Evolutionary conservation across 2,329 filamentous ascomycete species (phyloP), one percentile per base, ranked within the genome.

Genomic region (Hysterium pulicare): DNA sequence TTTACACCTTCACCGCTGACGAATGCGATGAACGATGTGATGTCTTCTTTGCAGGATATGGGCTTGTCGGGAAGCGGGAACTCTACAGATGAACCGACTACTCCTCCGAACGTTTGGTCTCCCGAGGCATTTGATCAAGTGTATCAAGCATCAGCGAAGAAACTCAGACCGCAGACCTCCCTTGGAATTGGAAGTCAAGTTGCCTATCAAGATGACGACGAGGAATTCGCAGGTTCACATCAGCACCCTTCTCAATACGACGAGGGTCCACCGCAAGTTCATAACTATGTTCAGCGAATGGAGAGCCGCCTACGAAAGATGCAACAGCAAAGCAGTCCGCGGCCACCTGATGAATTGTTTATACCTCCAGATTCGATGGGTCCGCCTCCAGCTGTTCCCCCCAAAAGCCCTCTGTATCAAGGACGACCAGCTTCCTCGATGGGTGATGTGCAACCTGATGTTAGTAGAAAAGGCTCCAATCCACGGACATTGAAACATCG

Each of bases 11-110:
- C 93, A 2, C 93, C 93, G 0, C 72, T 98, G 3, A 79, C 93
- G 45, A 89, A 90, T 64, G 93, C 93, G 1, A 98, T 98, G 90
- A 91, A 97, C 60, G 91, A 94, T 66, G 90, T 98, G 3, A 96
- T 97, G 82, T 89, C 93, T 51, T 94, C 93, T 42, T 70, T 98
- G 33, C 85, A 95, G 60, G 90, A 90, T 46, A 87, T 98, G 74
- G 84, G 84, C 15, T 74, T 84, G 54, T 73, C 79, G 11, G 47
- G 48, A 32, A 76, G 77, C 42, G 70, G 76, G 17, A 67, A 70
- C 22, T 73, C 73, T 48, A 57, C 73, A 11, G 76, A 79, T 24
- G 76, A 78, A 21, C 76, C 81, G 1, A 75, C 81, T 32, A 71
- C 77, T 1, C 72, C 79, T 1, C 67, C 82, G 7, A 81, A 89